Conservation (phyloP, 2,329 filamentous ascomycete genomes). For the Paraphaeosphaeria minitans region DNA sequence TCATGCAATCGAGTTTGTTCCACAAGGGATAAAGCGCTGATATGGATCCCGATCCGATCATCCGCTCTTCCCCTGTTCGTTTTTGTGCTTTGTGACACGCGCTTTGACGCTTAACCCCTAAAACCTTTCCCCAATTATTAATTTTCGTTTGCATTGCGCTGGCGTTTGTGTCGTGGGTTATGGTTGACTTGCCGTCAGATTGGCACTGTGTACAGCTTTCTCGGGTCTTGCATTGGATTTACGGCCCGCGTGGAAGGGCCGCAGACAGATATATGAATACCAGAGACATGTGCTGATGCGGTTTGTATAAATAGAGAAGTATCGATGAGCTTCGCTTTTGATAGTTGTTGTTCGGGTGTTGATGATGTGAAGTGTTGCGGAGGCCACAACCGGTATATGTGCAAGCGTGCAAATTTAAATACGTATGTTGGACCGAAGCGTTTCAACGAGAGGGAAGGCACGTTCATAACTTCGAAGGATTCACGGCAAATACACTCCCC, state of each 20-base stretch:
- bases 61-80: background rate
- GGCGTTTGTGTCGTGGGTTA: constrained; percentile 8
- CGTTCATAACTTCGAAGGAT: no score
- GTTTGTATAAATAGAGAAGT: constrained; percentile 5
- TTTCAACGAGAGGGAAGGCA: no score
- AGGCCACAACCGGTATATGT: background rate
- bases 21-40: background rate
- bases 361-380: background rate
- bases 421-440: no score
- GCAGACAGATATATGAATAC: background rate
- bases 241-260: background rate
- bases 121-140: background rate
- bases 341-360: background rate
- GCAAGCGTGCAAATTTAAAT: no score
- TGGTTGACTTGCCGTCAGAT: background rate
- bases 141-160: constrained; percentile 11
- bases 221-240: background rate
- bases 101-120: background rate
- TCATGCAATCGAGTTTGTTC: background rate
- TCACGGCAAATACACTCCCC: no score
- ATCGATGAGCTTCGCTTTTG: background rate
- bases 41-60: background rate
- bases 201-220: background rate
- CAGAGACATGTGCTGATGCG: constrained; percentile 1
- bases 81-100: background rate